Base-by-base conservation (phyloP, 768 basidiomycete species). In the Trametes elegans region DNA sequence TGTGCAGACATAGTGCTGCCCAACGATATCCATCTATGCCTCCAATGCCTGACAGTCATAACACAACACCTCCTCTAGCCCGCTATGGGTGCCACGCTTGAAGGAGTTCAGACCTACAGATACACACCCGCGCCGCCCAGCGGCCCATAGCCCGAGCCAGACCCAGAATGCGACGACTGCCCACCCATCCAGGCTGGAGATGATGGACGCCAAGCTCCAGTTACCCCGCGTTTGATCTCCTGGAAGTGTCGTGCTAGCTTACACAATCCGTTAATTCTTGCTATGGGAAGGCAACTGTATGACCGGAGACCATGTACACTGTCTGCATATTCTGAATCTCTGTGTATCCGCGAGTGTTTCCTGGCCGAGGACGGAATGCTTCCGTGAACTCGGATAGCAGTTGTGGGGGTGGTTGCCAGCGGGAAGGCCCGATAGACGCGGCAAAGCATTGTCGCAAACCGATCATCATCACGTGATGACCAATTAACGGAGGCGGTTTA, bases 401-500 rank as follows among this genome's bases (percentile, higher is more conserved):
- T n/a, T n/a, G n/a, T n/a, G n/a, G n/a, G n/a, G 49, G 35, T 31
- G 40, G 49, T 26, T 16, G 38, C 16, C n/a, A 19, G 36, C 32
- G 26, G 48, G 21, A 13, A 44, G 14, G n/a, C n/a, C n/a, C n/a
- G 50, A 35, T 26, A 52, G 50, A 43, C 50, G 50, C 51, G 51
- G 51, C 42, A 45, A 50, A 50, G 26, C 42, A 48, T 55, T 55
- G 40, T 47, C 38, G 49, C 42, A 40, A 45, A 31, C 41, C 42
- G 49, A 57, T 57, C 55, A 57, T 26, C 38, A 41, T 50, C 55
- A 57, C 55, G 55, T 57, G 55, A 49, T 35, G 10, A 18, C 28
- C 35, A 49, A 50, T 57, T 50, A 50, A 57, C 27, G 42, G 42
- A 57, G 43, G 36, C 55, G 42, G 55, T 50, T 57, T 57, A 57